Base-by-base conservation (phyloP, 352 stramenopile genomes). In the Phytophthora idaei region DNA sequence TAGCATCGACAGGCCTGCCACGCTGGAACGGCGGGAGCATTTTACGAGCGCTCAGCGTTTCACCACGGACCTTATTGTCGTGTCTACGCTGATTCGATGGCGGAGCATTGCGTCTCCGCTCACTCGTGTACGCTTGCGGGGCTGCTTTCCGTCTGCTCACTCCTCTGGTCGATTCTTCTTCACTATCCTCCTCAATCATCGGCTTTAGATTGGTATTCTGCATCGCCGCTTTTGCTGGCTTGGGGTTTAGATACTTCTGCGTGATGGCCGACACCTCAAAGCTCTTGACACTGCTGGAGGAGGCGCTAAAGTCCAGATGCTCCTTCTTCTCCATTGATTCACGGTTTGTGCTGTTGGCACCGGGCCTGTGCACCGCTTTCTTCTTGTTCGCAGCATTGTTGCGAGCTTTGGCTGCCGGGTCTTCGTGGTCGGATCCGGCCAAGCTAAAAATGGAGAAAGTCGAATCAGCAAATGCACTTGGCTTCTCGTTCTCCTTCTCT, bases 371-470 rank as follows among this genome's bases (percentile, higher is more conserved):
- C 28, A 27, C 32, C 32, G 17, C 21, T 44, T 66, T 63, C 34
- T 71, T 71, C 37, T 76, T 69, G 29, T 34, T 44, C 48, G 15
- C 57, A 37, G 25, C 57, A 39, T 70, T 57, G 21, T 56, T 65
- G 34, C 48, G 56, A 2, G 56, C 53, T 29, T 66, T 64, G 5
- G 56, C 37, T 53, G 65, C 58, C 44, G 61, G 82, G 17, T 78
- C 80, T n/a, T 80, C 84, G 34, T 88, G 77, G 15, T 80, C 70
- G 5, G 73, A 70, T 12, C 51, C 72, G 2, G 70, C 67, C 15
- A 81, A 46, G 60, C 74, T 81, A 61, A 81, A 81, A 66, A 81
- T 81, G 45, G 74, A 81, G 29, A 77, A 77, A 29, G 74, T 65
- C 5, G 61, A 77, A 47, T 78, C 74, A 10, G 56, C 70, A 52